phyloP scores from a whole-genome alignment of 169 alveolate genomes.

The Cryptosporidium andersoni region DNA sequence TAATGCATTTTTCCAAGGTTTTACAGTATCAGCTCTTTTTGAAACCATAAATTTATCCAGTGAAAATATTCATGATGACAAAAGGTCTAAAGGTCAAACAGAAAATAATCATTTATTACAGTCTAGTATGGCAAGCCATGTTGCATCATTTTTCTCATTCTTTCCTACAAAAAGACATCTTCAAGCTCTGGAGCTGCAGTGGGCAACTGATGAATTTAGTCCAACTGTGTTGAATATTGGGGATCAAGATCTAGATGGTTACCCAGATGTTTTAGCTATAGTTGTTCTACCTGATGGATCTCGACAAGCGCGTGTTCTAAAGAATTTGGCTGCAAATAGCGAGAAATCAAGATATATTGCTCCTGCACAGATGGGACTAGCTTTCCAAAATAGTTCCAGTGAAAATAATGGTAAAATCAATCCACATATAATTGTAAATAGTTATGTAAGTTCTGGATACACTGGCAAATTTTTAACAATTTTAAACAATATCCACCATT shows the following conservation, averaged over 20 bases:
- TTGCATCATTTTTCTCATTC: slow-evolving; percentile 55
- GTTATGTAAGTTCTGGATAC: neutral
- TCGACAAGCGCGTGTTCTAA: slow-evolving; percentile 36
- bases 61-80: neutral
- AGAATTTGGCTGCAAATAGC: slow-evolving; percentile 17
- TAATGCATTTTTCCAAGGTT: slow-evolving; percentile 16
- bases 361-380: too few species aligned
- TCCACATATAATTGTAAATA: neutral
- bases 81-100: neutral
- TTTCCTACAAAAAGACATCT: slow-evolving; percentile 5
- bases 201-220: slow-evolving; percentile 8
- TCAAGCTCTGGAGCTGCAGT: slow-evolving; percentile 16
- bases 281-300: slow-evolving; percentile 22
- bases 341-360: neutral
- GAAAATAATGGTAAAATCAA: neutral
- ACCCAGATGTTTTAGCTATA: slow-evolving; percentile 74
- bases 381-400: too few species aligned
- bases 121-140: slow-evolving; percentile 19
- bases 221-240: slow-evolving; percentile 58
- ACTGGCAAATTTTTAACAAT: neutral
- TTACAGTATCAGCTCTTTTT: slow-evolving; percentile 22
- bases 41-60: neutral
- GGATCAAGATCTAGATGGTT: slow-evolving; percentile 78
- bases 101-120: neutral
- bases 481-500: neutral